Evolutionary conservation across 176 grass and related monocot species (phyloP).

Genomic region (Aegilops tauschii): DNA sequence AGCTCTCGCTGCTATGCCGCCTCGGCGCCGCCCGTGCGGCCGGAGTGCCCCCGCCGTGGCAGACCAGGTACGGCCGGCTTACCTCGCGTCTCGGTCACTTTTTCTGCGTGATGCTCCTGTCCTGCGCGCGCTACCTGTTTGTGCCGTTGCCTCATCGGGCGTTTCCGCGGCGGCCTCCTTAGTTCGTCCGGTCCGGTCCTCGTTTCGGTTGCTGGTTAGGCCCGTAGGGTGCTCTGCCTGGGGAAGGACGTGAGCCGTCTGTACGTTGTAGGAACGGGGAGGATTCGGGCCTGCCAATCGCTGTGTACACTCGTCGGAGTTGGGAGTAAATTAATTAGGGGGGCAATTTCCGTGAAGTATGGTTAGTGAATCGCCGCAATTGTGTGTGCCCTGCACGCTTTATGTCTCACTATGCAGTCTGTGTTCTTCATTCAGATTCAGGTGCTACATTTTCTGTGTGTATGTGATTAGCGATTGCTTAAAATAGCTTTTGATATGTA

Average conservation of each 20-base stretch:
- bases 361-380: background rate
- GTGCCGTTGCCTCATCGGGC: slow-evolving; percentile 20
- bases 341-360: background rate
- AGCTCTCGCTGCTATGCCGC: slow-evolving; percentile 35
- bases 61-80: slow-evolving; percentile 1
- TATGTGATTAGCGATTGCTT: background rate
- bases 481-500: background rate
- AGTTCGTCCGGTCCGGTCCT: background rate
- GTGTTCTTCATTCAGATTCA: slow-evolving; percentile 4
- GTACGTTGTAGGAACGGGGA: background rate
- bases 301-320: background rate
- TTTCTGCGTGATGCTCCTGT: background rate
- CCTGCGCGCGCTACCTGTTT: slow-evolving; percentile 24
- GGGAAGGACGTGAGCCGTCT: background rate
- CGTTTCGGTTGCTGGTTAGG: background rate
- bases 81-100: background rate
- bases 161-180: background rate
- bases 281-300: background rate
- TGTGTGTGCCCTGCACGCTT: background rate
- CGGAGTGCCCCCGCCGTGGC: slow-evolving; percentile 1
- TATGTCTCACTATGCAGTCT: background rate
- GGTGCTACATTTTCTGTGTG: background rate
- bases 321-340: background rate
- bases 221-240: background rate
- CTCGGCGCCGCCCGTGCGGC: slow-evolving; percentile 1